phyloP scores from a whole-genome alignment of 2,329 filamentous ascomycete species.

The Cordyceps javanica region DNA sequence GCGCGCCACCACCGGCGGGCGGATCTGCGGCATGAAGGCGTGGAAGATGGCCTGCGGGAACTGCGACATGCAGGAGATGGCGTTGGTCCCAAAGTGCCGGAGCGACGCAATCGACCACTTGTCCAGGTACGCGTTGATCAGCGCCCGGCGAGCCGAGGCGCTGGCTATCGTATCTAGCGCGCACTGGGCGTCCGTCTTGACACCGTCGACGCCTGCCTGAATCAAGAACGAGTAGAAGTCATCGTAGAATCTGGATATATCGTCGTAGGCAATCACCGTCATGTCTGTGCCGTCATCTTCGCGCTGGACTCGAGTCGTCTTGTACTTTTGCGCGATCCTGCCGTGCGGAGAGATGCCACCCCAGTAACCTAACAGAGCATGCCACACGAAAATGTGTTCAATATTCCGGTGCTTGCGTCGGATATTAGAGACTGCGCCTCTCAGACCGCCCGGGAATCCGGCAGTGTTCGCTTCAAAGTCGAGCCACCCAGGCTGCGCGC shows the following conservation, averaged over 20 bases:
- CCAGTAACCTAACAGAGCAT: constrained; percentile 87
- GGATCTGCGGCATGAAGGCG: constrained; percentile 70
- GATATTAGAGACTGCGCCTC: constrained; percentile 62
- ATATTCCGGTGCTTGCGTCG: constrained; percentile 64
- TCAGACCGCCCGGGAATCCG: constrained; percentile 75
- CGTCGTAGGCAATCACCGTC: constrained; percentile 65
- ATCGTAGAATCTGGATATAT: constrained; percentile 71
- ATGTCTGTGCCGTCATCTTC: constrained; percentile 48
- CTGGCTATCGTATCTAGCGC: constrained; percentile 71
- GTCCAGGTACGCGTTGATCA: constrained; percentile 74
- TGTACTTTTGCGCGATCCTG: constrained; percentile 69
- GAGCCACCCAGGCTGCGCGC: constrained; percentile 59
- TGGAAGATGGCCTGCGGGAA: constrained; percentile 81
- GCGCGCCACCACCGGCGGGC: constrained; percentile 66
- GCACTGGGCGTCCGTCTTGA: constrained; percentile 93
- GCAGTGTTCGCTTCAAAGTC: constrained; percentile 79
- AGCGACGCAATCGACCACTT: constrained; percentile 77
- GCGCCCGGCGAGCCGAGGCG: constrained; percentile 61
- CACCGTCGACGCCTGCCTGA: constrained; percentile 69
- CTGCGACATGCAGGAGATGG: constrained; percentile 94
- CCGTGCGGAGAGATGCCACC: constrained; percentile 75
- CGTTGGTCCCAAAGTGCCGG: constrained; percentile 68
- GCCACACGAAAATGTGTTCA: constrained; percentile 87
- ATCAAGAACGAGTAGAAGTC: constrained; percentile 86
- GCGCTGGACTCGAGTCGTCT: constrained; percentile 57